Percentiles rank a stretch among this genome's conserved stretches.
phyloP scores from a whole-genome alignment of 2,329 filamentous ascomycete genomes.

The Aspergillus arachidicola region DNA sequence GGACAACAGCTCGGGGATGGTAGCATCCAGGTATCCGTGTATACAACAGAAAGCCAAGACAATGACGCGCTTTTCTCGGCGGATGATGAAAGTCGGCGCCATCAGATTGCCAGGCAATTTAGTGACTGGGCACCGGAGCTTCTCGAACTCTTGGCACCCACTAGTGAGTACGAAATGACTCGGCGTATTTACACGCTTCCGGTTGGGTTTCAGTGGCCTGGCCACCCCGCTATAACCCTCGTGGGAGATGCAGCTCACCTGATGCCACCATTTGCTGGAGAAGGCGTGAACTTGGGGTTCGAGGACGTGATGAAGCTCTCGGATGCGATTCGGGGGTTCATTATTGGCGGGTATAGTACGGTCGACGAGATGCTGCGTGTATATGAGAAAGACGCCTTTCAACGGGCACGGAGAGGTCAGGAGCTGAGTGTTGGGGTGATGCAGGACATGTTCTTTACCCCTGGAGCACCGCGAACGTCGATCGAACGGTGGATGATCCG shows the following conservation, averaged over 20 bases:
- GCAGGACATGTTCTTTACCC: neutral
- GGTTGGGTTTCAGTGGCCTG: conserved; percentile 18
- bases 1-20: conserved; percentile 23
- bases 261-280: conserved; percentile 33
- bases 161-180: conserved; percentile 12
- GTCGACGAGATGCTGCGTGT: neutral
- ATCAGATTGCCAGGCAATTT: conserved; percentile 23
- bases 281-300: conserved; percentile 33
- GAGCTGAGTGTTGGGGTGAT: neutral
- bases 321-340: neutral
- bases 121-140: conserved; percentile 16
- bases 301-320: conserved; percentile 25
- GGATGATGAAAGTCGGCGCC: neutral
- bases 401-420: neutral
- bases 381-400: neutral
- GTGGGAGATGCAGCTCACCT: conserved; percentile 35
- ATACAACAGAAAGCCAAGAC: neutral
- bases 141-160: conserved; percentile 1
- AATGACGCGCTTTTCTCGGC: neutral
- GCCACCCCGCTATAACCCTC: conserved; percentile 20
- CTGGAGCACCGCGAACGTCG: neutral
- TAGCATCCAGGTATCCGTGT: neutral
- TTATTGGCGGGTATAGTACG: neutral
- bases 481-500: neutral
- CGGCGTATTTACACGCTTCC: conserved; percentile 25